Conservation (phyloP, 352 stramenopile species). For the Globisporangium cederbergense region DNA sequence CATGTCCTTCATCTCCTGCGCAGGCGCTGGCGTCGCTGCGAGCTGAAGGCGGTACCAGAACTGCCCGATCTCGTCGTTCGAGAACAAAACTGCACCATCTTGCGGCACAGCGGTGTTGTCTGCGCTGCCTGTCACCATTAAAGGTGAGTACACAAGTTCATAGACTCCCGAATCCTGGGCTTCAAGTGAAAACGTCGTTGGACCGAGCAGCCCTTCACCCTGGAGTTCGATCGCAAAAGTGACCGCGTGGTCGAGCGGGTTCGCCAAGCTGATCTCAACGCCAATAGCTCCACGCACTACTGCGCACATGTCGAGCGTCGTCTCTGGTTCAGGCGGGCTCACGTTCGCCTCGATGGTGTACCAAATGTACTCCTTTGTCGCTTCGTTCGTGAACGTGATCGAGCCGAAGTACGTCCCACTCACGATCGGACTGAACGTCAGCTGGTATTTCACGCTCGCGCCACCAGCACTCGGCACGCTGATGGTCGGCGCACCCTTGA, state of each 20-base stretch:
- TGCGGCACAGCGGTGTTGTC: constrained; percentile 15
- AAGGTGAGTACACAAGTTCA: constrained; percentile 90
- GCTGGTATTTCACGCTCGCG: constrained; percentile 53
- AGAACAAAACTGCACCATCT: constrained; percentile 86
- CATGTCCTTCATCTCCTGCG: constrained; percentile 70
- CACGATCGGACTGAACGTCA: constrained; percentile 86
- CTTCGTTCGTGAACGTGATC: constrained; percentile 89
- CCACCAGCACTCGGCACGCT: constrained; percentile 28
- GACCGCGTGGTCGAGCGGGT: constrained; percentile 84
- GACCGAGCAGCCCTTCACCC: constrained; percentile 84
- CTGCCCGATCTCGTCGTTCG: constrained; percentile 88
- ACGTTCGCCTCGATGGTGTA: constrained; percentile 92
- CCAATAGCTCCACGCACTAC: constrained; percentile 79
- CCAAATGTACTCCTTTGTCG: constrained; percentile 86
- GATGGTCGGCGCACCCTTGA: constrained; percentile 62
- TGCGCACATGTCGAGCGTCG: constrained; percentile 81
- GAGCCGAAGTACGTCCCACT: constrained; percentile 91
- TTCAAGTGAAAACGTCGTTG: constrained; percentile 65
- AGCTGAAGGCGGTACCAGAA: constrained; percentile 93
- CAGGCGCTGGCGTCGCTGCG: constrained; percentile 43
- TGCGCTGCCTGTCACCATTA: constrained; percentile 43
- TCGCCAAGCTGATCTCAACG: constrained; percentile 89
- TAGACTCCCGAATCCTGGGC: constrained; percentile 77
- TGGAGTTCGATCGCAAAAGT: constrained; percentile 84
- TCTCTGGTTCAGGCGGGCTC: constrained; percentile 63